A percentile compares a stretch with the other conserved stretches of the same genome.
Conservation (phyloP, 1,284 basidiomycete species). For the Schizophyllum commune region DNA sequence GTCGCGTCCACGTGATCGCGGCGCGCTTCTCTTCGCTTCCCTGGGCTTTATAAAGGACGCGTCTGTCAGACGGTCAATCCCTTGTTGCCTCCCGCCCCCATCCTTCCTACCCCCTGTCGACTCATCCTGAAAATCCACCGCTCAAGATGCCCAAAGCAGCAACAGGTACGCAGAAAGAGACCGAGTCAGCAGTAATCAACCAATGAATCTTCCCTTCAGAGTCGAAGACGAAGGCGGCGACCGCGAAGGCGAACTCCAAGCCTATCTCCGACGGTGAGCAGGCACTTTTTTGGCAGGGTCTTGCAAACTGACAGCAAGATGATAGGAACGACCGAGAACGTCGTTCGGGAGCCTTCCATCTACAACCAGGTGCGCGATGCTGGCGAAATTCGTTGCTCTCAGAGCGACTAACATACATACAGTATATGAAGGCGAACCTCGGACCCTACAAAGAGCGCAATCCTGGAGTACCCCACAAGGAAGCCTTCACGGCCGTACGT, state of each 20-base stretch:
- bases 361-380: no score
- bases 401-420: conserved; percentile 44
- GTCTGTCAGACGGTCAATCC: neutral
- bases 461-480: conserved; percentile 37
- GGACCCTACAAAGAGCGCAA: conserved; percentile 46
- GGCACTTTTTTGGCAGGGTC: no score
- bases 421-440: conserved; percentile 45
- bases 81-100: neutral
- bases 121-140: neutral
- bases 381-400: no score
- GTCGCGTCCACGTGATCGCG: neutral
- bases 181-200: neutral
- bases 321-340: no score
- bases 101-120: neutral
- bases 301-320: no score
- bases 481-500: conserved; percentile 44
- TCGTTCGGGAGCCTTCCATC: no score
- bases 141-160: neutral
- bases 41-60: neutral
- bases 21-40: neutral
- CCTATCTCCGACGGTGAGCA: no score
- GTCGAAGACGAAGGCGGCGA: neutral
- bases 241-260: conserved; percentile 10
- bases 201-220: neutral
- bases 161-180: neutral